Percentiles rank a stretch among this genome's conserved stretches.
Conservation (phyloP, 768 basidiomycete species). For the Calocybe cyanea region DNA sequence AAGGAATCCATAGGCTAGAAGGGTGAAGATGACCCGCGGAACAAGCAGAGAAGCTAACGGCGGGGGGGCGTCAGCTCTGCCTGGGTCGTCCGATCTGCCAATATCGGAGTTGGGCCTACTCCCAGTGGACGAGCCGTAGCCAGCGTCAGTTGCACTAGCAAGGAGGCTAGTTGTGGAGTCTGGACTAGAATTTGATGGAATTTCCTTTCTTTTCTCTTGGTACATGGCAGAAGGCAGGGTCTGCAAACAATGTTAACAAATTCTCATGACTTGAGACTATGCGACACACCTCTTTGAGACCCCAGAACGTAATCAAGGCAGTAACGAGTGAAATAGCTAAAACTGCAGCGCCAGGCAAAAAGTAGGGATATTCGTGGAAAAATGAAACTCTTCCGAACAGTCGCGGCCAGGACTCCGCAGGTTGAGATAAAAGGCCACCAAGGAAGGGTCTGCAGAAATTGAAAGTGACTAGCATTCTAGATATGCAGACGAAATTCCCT, state of each 20-base stretch:
- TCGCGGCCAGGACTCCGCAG: conserved; percentile 26
- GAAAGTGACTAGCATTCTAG: too few relatives aligned
- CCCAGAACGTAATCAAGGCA: conserved; percentile 17
- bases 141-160: neutral
- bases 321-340: conserved; percentile 17
- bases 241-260: conserved; percentile 13
- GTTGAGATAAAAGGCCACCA: conserved; percentile 29
- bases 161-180: conserved; percentile 16
- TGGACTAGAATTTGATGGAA: conserved; percentile 6
- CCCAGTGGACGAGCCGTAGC: conserved; percentile 11
- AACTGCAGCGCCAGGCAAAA: conserved; percentile 26
- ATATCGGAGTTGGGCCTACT: conserved; percentile 3
- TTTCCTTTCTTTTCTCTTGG: conserved; percentile 8
- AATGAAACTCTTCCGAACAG: conserved; percentile 22
- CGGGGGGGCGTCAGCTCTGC: conserved; percentile 11
- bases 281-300: conserved; percentile 24
- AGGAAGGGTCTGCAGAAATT: conserved; percentile 42
- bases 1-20: conserved; percentile 30
- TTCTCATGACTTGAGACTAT: neutral
- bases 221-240: conserved; percentile 27
- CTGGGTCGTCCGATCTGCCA: neutral
- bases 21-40: conserved; percentile 26
- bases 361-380: conserved; percentile 31
- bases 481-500: neutral
- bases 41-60: conserved; percentile 23